Evolutionary conservation across 148 eudicot species (phyloP), one percentile per base, ranked within the genome.

Genomic region (Limonium bicolor): DNA sequence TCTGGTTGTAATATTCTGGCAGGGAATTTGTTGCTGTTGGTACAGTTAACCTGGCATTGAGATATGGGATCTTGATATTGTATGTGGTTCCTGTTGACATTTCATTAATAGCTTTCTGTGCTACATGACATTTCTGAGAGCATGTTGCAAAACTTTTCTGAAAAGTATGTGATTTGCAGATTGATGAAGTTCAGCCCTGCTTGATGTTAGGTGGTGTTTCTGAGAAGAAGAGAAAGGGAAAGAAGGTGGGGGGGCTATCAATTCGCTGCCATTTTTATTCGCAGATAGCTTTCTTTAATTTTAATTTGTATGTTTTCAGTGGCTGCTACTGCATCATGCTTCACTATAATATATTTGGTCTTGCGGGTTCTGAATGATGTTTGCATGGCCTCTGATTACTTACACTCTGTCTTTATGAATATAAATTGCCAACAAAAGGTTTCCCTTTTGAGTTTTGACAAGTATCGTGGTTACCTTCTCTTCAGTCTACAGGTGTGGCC

Each of bases 11-110:
- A 13, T 45, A 7, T 51, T 41, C 43, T 59, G 40, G 58, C 64
- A 90, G 97, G 95, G 23, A 90, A 90, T 50, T 90, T 47, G 50
- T 90, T 28, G 97, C 97, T 38, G 88, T 90, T 28, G 97, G 97
- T 42, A 72, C 88, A 23, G 84, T 84, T 95, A 88, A 21, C 97
- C 97, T 27, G 30, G 77, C 20, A 88, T 88, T 66, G 97, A 84
- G 46, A 80, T 90, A 68, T 84, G 97, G 95, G 93, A 84, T 66
- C 87, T 84, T 39, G 95, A 90, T 36, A 58, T 72, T 41, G 97
- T 84, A 80, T 53, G 87, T 59, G 36, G 26, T 33, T 43, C 56
- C 10, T 14, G 19, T 16, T 39, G 31, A 12, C 36, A 23, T 36
- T 14, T n/a, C n/a, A n/a, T n/a, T n/a, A 15, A 2, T 3, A 15